Evolutionary conservation across 768 basidiomycete genomes (phyloP), one percentile per base, ranked within the genome.

Genomic region (Suillus variegatus): DNA sequence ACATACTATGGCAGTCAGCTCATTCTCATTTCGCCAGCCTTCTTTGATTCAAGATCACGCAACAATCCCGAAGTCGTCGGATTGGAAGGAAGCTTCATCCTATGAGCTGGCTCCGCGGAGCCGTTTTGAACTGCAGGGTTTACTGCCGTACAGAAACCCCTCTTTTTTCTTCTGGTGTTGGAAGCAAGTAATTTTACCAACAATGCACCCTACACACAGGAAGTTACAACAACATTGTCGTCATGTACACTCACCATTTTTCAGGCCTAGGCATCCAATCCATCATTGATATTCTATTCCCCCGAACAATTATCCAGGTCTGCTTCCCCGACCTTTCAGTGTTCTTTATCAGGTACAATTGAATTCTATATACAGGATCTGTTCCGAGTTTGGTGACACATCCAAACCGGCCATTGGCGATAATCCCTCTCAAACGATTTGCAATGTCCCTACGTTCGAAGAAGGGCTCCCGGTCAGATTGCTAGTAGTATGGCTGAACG

Each of bases 51-150:
- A 18, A 25, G 44, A 38, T 22, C 55, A 61, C 56, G 40, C 66
- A 36, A 64, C 64, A 60, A 32, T 44, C 55, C 41, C 43, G 32
- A 35, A 51, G 32, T 40, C 2, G 25, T 60, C 16, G 25, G 20
- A 55, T 13, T 55, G 32, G 54, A 54, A 55, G 32, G 54, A 54
- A 55, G 10, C 32, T 20, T 55, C 10, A 54, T 36, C 67, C 68
- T 74, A 71, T 38, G 67, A 68, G 64, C 63, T 62, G 72, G 69
- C 60, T 62, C 66, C 71, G 75, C 68, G 73, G 75, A 69, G 70
- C 76, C 71, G 63, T 55, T 57, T 16, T 63, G 65, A 6, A 60
- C 61, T 61, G 62, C 63, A 65, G 65, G 68, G 58, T 36, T 62
- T 25, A 60, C 67, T 71, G 62, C 70, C 73, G 72, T 70, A 74